Evolutionary conservation across 805 yeast genomes (phyloP), one percentile per base, ranked within the genome.

Genomic region (Candida fluviatilis): DNA sequence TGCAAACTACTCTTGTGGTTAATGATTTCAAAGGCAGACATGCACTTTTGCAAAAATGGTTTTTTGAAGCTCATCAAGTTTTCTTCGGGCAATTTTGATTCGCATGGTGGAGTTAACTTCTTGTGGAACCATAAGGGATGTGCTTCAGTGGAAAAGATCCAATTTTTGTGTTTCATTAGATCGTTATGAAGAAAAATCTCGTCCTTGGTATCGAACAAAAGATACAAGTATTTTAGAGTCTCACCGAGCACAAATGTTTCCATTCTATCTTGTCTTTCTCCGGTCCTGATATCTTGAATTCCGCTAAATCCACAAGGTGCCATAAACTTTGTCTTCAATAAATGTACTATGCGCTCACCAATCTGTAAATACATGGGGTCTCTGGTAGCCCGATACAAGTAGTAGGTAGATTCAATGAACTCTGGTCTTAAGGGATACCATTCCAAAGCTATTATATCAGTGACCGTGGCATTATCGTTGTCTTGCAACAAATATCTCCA

Each of bases 371-470:
- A 89, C 52, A 88, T 70, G 2, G 96, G 95, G 55, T 90, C 98
- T 40, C 67, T 72, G 0, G 97, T 90, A 1, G 96, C 95, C 29
- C 84, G 66, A 52, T 83, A 89, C 12, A 90, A 62, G 52, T 82
- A 81, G 57, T 88, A 90, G 0, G 95, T 87, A 0, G 95, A 84
- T 55, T 90, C 98, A 31, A 87, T 73, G 48, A 89, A 87, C 55
- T 90, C 98, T 0, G 98, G 98, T 38, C 98, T 66, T 31, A 90
- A 65, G 2, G 96, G 96, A 52, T 87, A 90, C 96, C 96, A 90
- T 54, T 86, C 95, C 24, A 88, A 61, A 0, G 76, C 65, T 2
- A 84, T 60, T 13, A 45, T 41, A 28, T 54, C 48, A 14, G 47
- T 40, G 26, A 31, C 30, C 5, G 19, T 11, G 28, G 43, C 19